Base-by-base conservation (phyloP, 176 grass and related monocot genomes). In the Hyparrhenia diplandra region DNA sequence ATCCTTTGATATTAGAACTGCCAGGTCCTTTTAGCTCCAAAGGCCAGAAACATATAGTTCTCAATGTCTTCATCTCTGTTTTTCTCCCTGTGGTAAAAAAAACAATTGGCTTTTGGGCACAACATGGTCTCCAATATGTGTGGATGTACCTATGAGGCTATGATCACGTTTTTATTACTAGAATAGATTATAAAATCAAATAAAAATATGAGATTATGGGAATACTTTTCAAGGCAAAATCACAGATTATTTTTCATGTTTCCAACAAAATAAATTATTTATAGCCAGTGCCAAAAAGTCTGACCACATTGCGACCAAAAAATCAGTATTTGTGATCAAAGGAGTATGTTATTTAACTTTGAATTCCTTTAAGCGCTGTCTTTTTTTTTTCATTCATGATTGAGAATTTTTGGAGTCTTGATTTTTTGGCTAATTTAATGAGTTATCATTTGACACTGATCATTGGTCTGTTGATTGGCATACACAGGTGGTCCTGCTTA, bases 401-500 rank as follows among this genome's bases (percentile, higher is more conserved):
- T 27, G 8, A 58, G 13, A 34, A 42, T 73, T 5, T 59, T 4
- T 28, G n/a, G 2, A 61, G 6, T 69, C 64, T 28, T 79, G 25
- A 14, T 46, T 63, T 7, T 74, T 51, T 74, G 39, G 29, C 73
- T 20, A 64, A 37, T 34, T 11, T 18, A 64, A 4, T 45, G 6
- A 10, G 30, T 25, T 49, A 29, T 61, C 18, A 54, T 34, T 36
- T 27, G 4, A 34, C 42, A 75, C 54, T 80, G 10, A 69, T 57
- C 49, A 76, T 64, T 80, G 23, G 34, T 83, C 4, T 76, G 55
- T 63, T 42, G 30, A 70, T 35, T 52, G 25, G 32, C 13, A 63
- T 72, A 21, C 71, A 43, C 96, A 99, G 96, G 96, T 95, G 55
- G 41, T 96, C 30, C 58, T 99, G 31, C 87, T 99, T 30, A 99